Base-by-base conservation (phyloP, 331 rosid species). In the Cydonia oblonga region DNA sequence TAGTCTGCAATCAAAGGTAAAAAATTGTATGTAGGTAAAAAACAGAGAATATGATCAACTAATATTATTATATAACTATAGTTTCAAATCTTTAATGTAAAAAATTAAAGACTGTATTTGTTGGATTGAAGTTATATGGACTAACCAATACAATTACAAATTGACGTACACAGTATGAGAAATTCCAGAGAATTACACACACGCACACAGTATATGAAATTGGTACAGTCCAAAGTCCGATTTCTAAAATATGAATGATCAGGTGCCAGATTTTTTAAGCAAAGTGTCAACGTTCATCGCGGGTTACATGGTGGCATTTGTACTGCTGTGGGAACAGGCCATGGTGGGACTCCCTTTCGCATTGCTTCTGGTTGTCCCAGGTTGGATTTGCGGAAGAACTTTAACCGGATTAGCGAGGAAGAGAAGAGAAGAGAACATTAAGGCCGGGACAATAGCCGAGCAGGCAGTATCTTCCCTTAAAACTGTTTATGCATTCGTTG, bases 401-500 rank as follows among this genome's bases (percentile, higher is more conserved):
- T 68, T 87, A 33, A 86, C 84, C 76, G 88, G 77, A 10, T 78
- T 86, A 26, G 79, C 93, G 2, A 85, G 73, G 22, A 81, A 87
- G 79, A 85, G 85, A 25, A 84, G 87, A 63, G 88, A 78, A 62
- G 90, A 88, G 53, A 85, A 86, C 10, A 69, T 83, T 16, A 76
- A 75, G 16, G 93, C 96, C 0, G 92, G 92, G 16, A 73, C 82
- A 57, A 77, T 91, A 19, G 97, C 88, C n/a, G 91, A 87, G 77
- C 96, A 87, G 35, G 93, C 93, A 10, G 72, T 91, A 63, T 89
- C 96, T 35, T 91, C 92, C 14, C 76, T 87, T 25, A 80, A 89
- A 76, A 89, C 90, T 0, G 96, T 91, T 4, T 89, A 91, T 67
- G 90, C 97, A 1, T 91, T 83, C 60, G 90, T 49, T 1, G 97